Evolutionary conservation across 352 stramenopile species (phyloP), one percentile per base, ranked within the genome.

Genomic region (Pythium utonaiense): DNA sequence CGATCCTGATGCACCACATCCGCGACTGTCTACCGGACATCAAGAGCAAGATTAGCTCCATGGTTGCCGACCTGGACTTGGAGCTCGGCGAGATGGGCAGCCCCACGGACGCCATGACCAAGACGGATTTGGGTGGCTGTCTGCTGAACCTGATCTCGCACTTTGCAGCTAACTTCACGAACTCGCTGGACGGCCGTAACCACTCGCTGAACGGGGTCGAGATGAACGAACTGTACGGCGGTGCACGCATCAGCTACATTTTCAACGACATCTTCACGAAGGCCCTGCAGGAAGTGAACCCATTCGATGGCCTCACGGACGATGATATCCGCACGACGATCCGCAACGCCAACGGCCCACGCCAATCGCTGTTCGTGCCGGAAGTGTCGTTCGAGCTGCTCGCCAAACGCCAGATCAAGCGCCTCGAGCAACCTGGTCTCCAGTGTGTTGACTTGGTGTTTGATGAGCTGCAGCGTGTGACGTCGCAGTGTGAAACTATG

Each of bases 251-350:
- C 62, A 97, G 88, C 44, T 98, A 98, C 75, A 99, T 99, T 59
- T 99, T 99, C 67, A 98, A 97, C 71, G 95, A 99, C 51, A 97
- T 99, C 47, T 97, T 97, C 66, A 83, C 86, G 24, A 94, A 93
- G 68, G 85, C 80, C 28, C 60, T 97, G 17, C 83, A 93, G 47
- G 81, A 93, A 44, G 93, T 99, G 38, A 96, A 98, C 62, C 91
- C 96, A 0, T 99, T 99, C 62, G 96, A 99, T 63, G 93, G 93
- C 17, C 75, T 99, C n/a, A 93, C 82, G 21, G 97, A 99, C 71
- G 94, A 98, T 27, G 98, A 99, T 71, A 99, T 99, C 60, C 93
- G 97, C 47, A 99, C 96, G 16, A 98, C 96, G 3, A 99, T 99
- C 69, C 89, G 92, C 51, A 99, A 99, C 69, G 96, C 96, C 52